phyloP scores from a whole-genome alignment of 1,284 basidiomycete genomes.

The Trichosporon inkin region DNA sequence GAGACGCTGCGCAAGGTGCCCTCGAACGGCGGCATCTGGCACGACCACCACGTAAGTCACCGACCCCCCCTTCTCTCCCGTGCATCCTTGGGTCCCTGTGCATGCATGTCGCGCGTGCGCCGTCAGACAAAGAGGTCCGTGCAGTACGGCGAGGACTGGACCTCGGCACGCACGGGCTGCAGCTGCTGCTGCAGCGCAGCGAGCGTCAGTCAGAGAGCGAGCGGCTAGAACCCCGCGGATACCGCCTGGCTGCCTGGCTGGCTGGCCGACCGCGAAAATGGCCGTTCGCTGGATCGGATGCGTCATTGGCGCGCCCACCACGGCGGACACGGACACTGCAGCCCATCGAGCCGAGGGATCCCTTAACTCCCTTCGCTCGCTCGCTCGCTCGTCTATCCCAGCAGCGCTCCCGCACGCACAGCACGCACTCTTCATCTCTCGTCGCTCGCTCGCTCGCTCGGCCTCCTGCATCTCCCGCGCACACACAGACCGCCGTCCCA shows the following conservation, averaged over 20 bases:
- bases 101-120: no score
- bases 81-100: neutral
- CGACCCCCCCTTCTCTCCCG: neutral
- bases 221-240: neutral
- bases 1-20: constrained; percentile 33
- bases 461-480: constrained; percentile 1
- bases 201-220: neutral
- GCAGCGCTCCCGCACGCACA: no score
- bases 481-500: neutral
- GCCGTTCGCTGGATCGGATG: neutral
- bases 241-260: neutral
- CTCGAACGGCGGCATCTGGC: constrained; percentile 43
- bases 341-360: neutral
- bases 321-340: neutral
- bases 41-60: constrained; percentile 42
- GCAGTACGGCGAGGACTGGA: no score
- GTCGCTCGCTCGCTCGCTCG: neutral
- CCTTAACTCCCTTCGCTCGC: no score
- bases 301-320: constrained; percentile 5
- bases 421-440: no score
- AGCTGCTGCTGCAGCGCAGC: no score
- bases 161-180: no score
- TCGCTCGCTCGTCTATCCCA: no score
- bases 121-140: no score
- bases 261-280: neutral